Conservation (phyloP, 768 basidiomycete genomes). For the Auricularia sp. region DNA sequence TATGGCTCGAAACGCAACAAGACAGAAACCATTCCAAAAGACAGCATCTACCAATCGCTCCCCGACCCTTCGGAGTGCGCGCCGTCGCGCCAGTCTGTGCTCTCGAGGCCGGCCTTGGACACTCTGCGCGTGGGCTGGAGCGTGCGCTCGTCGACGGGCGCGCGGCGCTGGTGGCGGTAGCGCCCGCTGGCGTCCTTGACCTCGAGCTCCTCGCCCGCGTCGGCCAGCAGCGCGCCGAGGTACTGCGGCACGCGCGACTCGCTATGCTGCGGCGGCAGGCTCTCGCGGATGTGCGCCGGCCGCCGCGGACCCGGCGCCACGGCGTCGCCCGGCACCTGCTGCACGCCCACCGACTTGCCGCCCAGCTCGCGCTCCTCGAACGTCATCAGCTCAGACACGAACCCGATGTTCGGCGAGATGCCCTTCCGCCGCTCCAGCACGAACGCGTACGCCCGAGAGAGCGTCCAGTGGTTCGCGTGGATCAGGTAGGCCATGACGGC, state of each 20-base stretch:
- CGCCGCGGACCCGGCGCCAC: slow-evolving; percentile 26
- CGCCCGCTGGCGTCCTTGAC: slow-evolving; percentile 54
- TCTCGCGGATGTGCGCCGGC: slow-evolving; percentile 61
- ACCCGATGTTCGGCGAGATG: slow-evolving; percentile 95
- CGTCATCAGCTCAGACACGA: slow-evolving; percentile 93
- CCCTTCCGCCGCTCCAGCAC: slow-evolving; percentile 84
- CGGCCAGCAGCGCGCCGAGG: slow-evolving; percentile 40
- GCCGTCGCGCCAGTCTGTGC: too few species aligned
- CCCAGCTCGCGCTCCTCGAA: slow-evolving; percentile 89
- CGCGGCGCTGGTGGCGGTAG: too few species aligned
- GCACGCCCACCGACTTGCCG: slow-evolving; percentile 58
- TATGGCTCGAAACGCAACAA: too few species aligned
- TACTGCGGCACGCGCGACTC: slow-evolving; percentile 19
- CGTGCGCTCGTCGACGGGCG: too few species aligned
- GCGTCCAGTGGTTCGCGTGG: slow-evolving; percentile 93
- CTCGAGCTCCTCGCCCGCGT: slow-evolving; percentile 63
- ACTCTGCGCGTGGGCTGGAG: too few species aligned
- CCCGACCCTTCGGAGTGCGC: too few species aligned
- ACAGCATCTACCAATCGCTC: too few species aligned
- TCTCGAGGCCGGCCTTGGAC: too few species aligned
- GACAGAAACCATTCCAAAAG: too few species aligned
- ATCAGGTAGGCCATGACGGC: slow-evolving; percentile 97
- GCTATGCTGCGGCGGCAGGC: slow-evolving; percentile 43
- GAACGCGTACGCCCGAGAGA: slow-evolving; percentile 82
- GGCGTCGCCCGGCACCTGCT: neutral